Evolutionary conservation across 2,329 filamentous ascomycete species (phyloP), one percentile per base, ranked within the genome.

Genomic region (Madurella mycetomatis): DNA sequence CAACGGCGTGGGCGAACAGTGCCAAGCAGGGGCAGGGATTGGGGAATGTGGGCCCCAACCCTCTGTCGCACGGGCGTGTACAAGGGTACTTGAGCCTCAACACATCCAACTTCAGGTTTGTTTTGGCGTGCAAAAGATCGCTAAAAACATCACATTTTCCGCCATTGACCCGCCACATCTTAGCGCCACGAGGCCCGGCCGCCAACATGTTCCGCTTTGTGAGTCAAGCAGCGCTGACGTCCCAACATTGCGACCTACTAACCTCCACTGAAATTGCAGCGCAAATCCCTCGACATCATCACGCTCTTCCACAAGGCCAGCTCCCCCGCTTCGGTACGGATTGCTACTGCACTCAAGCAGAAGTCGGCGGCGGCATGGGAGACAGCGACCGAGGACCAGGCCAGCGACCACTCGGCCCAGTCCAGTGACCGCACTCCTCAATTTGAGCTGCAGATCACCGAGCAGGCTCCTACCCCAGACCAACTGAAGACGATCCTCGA

Each of bases 261-360:
- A 32, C 44, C 41, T 18, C 39, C 2, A 42, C 12, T 13, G 11
- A 37, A 17, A 15, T 8, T 37, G 30, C 66, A 91, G 87, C 82
- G 79, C 73, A 92, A 90, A 79, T 81, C 87, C 62, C 81, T 89
- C 72, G 92, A 97, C 77, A 89, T 95, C 62, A 84, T 97, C 69
- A 97, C 92, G 58, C 86, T 99, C 77, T 99, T 97, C 80, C 92
- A 96, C 81, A 88, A 89, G 72, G 83, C 92, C 54, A 81, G 79
- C 64, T 81, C 82, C 51, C 82, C 87, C 18, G 79, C 86, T 60
- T 96, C 92, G 3, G 77, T 83, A 48, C 84, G 87, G 56, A 87
- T 87, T 32, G 82, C 86, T 58, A 86, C 82, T 41, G 75, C 95
- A 50, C 82, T 97, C 57, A 95, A 94, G 75, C 85, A 92, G 73